Base-by-base conservation (phyloP, 805 yeast species). In the Nakazawaea wickerhamii region DNA sequence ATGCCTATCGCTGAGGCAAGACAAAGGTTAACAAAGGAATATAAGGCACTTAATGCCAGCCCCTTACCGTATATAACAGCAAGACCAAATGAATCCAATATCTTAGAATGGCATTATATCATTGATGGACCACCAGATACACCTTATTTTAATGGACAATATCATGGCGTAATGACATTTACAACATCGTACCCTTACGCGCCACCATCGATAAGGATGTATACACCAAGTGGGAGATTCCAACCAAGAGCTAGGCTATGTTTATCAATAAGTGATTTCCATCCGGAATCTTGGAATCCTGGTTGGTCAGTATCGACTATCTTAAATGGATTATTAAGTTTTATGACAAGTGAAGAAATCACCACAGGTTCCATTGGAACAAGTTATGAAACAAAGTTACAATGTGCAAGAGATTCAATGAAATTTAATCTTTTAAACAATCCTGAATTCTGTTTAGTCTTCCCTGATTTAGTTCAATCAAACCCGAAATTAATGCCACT, bases 261-360 rank as follows among this genome's bases (percentile, higher is more conserved):
- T 63, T 67, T 90, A 38, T 80, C 90, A n/a, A 89, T 90, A 83
- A 82, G 95, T 54, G 97, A 90, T 63, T 90, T 79, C 60, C 98
- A 90, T 54, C 96, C 96, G 3, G 93, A 89, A 59, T 68, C 84
- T 1, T 90, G 98, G 98, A 89, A 90, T 60, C 97, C 98, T 1
- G 88, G 95, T 5, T 90, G 97, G 97, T 79, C 89, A 35, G 96
- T 90, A 20, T 70, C 87, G 26, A 89, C 97, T 0, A 90, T 90
- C 17, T 69, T 90, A 52, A 85, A 81, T 9, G 98, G 97, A 0
- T 66, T 90, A 28, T 67, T 90, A 50, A 86, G 95, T 58, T 90
- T 90, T 55, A 90, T 90, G 98, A 87, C 95, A 1, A 82, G 93
- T 8, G 76, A 77, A 46, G 97, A 90, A 51, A 65, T 74, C 20